A percentile compares a stretch with the other conserved stretches of the same genome.
Conservation (phyloP, 305 asterid genomes). For the Fraxinus greggii region DNA sequence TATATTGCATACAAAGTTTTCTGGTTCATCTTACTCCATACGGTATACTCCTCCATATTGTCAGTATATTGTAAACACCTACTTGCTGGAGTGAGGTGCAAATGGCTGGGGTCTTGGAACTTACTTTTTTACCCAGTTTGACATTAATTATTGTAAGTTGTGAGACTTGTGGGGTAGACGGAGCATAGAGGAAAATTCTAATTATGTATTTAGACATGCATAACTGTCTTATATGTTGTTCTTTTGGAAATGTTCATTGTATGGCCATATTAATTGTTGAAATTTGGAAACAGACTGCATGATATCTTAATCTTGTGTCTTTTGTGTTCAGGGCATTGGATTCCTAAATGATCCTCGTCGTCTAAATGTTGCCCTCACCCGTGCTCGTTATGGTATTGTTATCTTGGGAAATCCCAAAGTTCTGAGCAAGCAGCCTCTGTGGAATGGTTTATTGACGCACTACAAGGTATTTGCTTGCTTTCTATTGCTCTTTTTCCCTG, state of each 20-base stretch:
- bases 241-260: slow-evolving; percentile 12
- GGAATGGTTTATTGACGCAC: slow-evolving; percentile 94
- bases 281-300: not conserved
- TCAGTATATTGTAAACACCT: not conserved
- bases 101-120: not conserved
- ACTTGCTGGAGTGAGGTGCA: slow-evolving; percentile 1
- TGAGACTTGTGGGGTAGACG: not conserved
- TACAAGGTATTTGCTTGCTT: slow-evolving; percentile 62
- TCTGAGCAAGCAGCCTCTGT: slow-evolving; percentile 91
- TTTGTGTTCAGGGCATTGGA: slow-evolving; percentile 78
- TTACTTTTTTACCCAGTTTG: not conserved
- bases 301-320: slow-evolving; percentile 7
- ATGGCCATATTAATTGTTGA: not conserved
- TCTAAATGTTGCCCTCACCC: slow-evolving; percentile 99
- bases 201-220: not conserved
- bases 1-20: not conserved
- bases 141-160: not conserved
- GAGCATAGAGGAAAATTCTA: not conserved
- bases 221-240: not conserved
- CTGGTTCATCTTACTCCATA: not conserved
- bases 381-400: slow-evolving; percentile 99
- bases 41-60: not conserved
- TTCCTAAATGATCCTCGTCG: slow-evolving; percentile 98
- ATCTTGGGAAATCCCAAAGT: slow-evolving; percentile 98
- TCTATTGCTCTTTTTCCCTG: slow-evolving; percentile 14